Evolutionary conservation across 2,329 filamentous ascomycete genomes (phyloP), one percentile per base, ranked within the genome.

Genomic region (Cladosporium sp.): DNA sequence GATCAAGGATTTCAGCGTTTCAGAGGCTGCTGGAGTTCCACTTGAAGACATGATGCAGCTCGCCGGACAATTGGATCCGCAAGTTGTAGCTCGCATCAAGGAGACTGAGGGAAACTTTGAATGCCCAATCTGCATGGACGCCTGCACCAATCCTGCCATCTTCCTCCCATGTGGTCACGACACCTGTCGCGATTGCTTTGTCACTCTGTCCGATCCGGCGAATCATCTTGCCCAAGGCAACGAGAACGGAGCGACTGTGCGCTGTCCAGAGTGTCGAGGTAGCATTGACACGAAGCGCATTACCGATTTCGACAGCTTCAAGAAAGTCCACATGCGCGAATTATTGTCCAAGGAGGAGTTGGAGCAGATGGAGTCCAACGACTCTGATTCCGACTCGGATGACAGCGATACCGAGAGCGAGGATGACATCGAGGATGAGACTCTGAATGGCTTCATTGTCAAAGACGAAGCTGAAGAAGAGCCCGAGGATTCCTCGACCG

Each of bases 161-260:
- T 85, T 91, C 65, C 75, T 88, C 45, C 88, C 88, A 1, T 95
- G 90, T 61, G 90, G 90, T 2, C 90, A 95, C 62, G 81, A 84
- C 53, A 82, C 83, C 19, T 95, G 90, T 67, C 72, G 78, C 1
- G 85, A 90, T 55, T 95, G 90, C 63, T 83, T 93, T 53, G 77
- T 80, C 5, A 80, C 78, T 49, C 77, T 94, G 40, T 76, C 77
- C 0, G 86, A 88, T 54, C 81, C 83, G 3, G 69, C 75, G 1
- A 71, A 75, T 48, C 73, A 72, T 13, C 70, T 85, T 36, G 78
- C 72, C 22, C 74, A 81, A 51, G 86, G 83, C 4, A 73, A 82
- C 29, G 84, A 86, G 16, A 58, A 54, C 43, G 70, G 65, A 5
- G 56, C 59, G 19, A 71, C 72, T 50, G 73, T 80, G 32, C 85